These are phyloP conservation scores for Aspergillus melleus DNA, from an alignment of 2,329 filamentous ascomycete genomes.

Conservation along the genomic window DNA sequence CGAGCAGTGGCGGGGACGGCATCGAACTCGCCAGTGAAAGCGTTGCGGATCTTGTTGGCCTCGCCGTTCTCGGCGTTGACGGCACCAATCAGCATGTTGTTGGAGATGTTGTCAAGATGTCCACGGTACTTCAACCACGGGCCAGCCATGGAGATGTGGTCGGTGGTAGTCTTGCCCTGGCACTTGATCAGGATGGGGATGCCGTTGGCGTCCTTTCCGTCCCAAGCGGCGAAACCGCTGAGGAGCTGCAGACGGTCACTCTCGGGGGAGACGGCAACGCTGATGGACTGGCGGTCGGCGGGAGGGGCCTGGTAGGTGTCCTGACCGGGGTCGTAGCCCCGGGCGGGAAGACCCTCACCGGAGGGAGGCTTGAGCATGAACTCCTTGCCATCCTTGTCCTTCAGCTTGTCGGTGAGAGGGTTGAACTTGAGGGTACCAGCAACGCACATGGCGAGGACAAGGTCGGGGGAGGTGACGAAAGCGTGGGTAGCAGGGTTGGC, in stretches of 20 bases:
- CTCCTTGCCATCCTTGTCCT: slow-evolving; percentile 94
- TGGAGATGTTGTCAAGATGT: slow-evolving; percentile 98
- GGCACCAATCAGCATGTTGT: slow-evolving; percentile 99
- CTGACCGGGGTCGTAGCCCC: slow-evolving; percentile 85
- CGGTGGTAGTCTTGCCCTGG: slow-evolving; percentile 93
- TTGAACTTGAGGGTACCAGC: slow-evolving; percentile 90
- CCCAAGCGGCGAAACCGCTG: slow-evolving; percentile 80
- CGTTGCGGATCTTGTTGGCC: slow-evolving; percentile 97
- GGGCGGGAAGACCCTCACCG: slow-evolving; percentile 75
- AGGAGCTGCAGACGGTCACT: slow-evolving; percentile 95
- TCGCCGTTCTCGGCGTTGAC: slow-evolving; percentile 94
- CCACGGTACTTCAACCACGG: slow-evolving; percentile 99
- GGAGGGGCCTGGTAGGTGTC: slow-evolving; percentile 97
- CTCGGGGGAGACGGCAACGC: slow-evolving; percentile 79
- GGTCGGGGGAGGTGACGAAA: slow-evolving; percentile 86
- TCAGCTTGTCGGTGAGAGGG: slow-evolving; percentile 86
- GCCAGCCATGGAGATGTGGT: slow-evolving; percentile 96
- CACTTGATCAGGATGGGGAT: slow-evolving; percentile 95
- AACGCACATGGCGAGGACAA: slow-evolving; percentile 82
- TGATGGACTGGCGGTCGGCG: slow-evolving; percentile 68
- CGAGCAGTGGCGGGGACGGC: slow-evolving; percentile 91
- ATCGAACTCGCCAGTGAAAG: slow-evolving; percentile 77
- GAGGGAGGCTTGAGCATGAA: slow-evolving; percentile 81
- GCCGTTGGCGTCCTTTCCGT: slow-evolving; percentile 83
- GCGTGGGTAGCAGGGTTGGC: slow-evolving; percentile 93